phyloP scores from a whole-genome alignment of 2,329 filamentous ascomycete genomes.

The Nemania sp. region DNA sequence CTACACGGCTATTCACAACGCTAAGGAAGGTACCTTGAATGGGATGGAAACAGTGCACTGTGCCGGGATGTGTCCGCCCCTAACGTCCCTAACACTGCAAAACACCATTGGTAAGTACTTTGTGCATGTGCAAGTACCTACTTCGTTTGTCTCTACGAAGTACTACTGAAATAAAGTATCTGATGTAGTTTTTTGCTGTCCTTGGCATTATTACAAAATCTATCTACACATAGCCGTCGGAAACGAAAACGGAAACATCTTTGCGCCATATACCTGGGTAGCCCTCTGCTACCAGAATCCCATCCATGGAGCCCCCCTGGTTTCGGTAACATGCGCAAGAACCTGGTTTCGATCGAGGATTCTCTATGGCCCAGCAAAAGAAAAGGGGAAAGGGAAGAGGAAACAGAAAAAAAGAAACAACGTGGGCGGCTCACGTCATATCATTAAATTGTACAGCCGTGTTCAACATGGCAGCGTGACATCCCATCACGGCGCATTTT shows the following conservation, averaged over 20 bases:
- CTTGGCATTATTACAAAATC: conserved; percentile 18
- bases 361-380: conserved; percentile 20
- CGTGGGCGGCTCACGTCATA: too few species aligned
- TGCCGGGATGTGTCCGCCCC: too few species aligned
- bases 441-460: conserved; percentile 35
- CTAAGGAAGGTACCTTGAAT: neutral
- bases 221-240: conserved; percentile 3
- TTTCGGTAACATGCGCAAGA: conserved; percentile 12
- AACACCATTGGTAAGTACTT: neutral
- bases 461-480: conserved; percentile 18
- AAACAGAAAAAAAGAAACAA: too few species aligned
- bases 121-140: too few species aligned
- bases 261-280: neutral
- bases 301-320: conserved; percentile 2
- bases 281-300: neutral
- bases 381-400: too few species aligned
- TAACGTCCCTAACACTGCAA: neutral
- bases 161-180: too few species aligned
- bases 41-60: too few species aligned
- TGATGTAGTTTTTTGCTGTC: too few species aligned
- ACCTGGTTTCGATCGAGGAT: conserved; percentile 18
- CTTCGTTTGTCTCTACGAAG: too few species aligned
- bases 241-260: neutral
- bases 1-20: conserved; percentile 3
- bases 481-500: neutral